phyloP scores from a whole-genome alignment of 306 rosid species.

The Ceratonia siliqua region DNA sequence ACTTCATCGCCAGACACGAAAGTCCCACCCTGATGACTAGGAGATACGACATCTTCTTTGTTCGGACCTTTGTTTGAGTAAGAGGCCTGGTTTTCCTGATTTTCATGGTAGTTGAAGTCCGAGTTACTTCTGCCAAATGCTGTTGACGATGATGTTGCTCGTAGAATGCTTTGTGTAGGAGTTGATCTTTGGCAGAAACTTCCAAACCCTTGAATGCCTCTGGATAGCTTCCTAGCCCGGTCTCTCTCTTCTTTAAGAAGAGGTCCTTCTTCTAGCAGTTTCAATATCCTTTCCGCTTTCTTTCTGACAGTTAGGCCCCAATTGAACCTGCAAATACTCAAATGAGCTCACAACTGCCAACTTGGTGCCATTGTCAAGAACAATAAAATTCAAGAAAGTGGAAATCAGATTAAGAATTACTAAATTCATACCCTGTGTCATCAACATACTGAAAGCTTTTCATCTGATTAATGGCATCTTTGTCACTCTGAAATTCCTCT shows the following conservation, averaged over 20 bases:
- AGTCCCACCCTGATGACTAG: not conserved
- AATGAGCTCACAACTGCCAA: not conserved
- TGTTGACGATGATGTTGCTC: conserved; percentile 50
- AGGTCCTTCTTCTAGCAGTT: conserved; percentile 57
- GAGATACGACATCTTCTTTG: conserved; percentile 29
- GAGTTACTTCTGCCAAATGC: conserved; percentile 51
- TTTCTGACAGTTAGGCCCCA: conserved; percentile 91
- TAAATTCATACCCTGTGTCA: conserved; percentile 57
- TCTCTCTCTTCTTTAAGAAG: conserved; percentile 83
- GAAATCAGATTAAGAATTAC: not conserved
- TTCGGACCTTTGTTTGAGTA: conserved; percentile 26
- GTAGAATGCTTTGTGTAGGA: conserved; percentile 45
- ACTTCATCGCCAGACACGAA: not conserved
- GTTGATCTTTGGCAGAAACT: conserved; percentile 62
- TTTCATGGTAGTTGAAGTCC: conserved; percentile 41
- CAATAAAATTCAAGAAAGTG: not conserved
- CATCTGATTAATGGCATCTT: conserved; percentile 61
- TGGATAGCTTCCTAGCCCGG: conserved; percentile 68
- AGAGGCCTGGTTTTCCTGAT: conserved; percentile 42
- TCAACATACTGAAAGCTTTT: conserved; percentile 69
- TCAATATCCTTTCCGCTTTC: conserved; percentile 70
- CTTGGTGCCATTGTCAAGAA: not conserved
- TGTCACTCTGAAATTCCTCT: conserved; percentile 69
- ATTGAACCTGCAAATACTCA: conserved; percentile 64
- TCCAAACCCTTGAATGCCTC: conserved; percentile 95